Base-by-base conservation (phyloP, 176 grass and related monocot species). In the Oryza longistaminata region DNA sequence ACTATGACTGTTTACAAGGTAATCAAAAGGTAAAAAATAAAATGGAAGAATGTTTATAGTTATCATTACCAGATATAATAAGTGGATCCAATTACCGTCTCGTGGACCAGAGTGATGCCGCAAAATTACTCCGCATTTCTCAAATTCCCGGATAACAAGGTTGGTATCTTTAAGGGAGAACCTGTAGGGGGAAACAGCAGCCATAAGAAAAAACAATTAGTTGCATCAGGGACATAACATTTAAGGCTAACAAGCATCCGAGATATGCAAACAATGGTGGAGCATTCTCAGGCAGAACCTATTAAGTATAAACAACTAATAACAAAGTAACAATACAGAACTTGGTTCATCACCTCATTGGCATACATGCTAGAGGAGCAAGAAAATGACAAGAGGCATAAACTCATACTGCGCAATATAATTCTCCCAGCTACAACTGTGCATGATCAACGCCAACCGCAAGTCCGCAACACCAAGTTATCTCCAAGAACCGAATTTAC, bases 91-190 rank as follows among this genome's bases (percentile, higher is more conserved):
- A 77, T 99, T 96, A 26, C 93, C 91, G 82, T 92, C 88, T 80
- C 86, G 89, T 77, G 97, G 91, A 46, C 92, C 93, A 6, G 78
- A 79, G 16, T 92, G 65, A 64, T 99, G 97, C 87, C 88, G 92
- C 80, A 96, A 74, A 88, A 99, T 94, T 43, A 94, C 82, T 64
- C 97, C 93, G 29, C 90, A 99, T 85, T 99, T 99, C 84, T 99
- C 97, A 0, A 99, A 92, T 68, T 99, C 93, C 7, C 78, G 86
- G 48, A 99, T 71, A 35, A 96, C 90, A 75, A 96, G 75, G 65
- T 99, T 94, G 5, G 97, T 91, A 66, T 94, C 93, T 44, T 88
- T 86, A 52, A 79, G 72, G 46, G 88, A 91, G 68, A 96, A 96
- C 75, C 93, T 99, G 74, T 21, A 77, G 11, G 5, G 49, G 14